A percentile compares a stretch with the other conserved stretches of the same genome.
Evolutionary conservation across 2,329 filamentous ascomycete species (phyloP).

Genomic region (Volutella citrinella): DNA sequence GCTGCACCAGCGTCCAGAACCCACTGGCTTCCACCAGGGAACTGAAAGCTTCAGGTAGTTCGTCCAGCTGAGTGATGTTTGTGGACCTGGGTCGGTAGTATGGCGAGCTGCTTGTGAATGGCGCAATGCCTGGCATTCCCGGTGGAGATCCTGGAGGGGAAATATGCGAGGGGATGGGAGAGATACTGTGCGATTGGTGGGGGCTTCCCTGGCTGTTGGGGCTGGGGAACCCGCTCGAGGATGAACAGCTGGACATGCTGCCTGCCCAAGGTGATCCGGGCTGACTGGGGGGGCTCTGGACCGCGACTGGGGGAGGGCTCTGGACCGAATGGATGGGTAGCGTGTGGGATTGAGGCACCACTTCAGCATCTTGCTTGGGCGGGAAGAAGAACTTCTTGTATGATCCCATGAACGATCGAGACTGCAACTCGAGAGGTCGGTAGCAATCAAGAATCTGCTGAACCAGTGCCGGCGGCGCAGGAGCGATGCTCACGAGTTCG

Average conservation of each 20-base stretch:
- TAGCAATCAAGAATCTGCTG: conserved; percentile 39
- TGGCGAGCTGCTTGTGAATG: conserved; percentile 36
- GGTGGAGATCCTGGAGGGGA: conserved; percentile 13
- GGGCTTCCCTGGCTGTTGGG: conserved; percentile 34
- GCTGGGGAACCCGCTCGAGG: too few relatives aligned
- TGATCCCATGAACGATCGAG: conserved; percentile 37
- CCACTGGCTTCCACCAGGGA: conserved; percentile 33
- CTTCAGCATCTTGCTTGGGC: conserved; percentile 15
- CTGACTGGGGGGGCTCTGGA: conserved; percentile 24
- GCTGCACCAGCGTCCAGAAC: conserved; percentile 38
- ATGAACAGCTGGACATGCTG: conserved; percentile 14
- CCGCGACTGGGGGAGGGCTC: conserved; percentile 3
- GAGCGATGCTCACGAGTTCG: conserved; percentile 35
- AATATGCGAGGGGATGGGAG: too few relatives aligned
- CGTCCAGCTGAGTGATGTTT: conserved; percentile 28
- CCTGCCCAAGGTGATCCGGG: conserved; percentile 23
- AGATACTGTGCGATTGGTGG: conserved; percentile 12
- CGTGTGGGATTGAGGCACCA: conserved; percentile 3
- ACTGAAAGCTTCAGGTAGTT: conserved; percentile 31
- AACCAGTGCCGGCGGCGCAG: conserved; percentile 34
- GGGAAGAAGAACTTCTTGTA: conserved; percentile 34
- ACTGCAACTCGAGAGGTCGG: conserved; percentile 37
- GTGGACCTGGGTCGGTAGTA: conserved; percentile 33
- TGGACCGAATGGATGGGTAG: conserved; percentile 6
- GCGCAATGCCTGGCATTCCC: conserved; percentile 31